Percentiles rank a stretch among this genome's conserved stretches.
These are phyloP conservation scores for Irpex sp. DNA, from an alignment of 1,284 basidiomycete genomes.

Conservation along the genomic window DNA sequence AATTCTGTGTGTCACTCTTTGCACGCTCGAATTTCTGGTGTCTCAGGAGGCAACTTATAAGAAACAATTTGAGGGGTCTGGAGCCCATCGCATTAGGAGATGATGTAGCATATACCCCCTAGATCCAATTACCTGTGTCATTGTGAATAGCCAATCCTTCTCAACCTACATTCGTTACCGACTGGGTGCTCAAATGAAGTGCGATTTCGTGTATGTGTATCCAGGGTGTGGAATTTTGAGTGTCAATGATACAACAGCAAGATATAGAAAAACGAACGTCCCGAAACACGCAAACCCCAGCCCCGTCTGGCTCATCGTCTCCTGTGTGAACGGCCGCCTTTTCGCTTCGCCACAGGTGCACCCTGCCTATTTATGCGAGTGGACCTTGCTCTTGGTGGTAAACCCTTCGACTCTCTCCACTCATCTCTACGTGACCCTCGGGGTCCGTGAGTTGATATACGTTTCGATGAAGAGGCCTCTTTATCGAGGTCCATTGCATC, in stretches of 20 bases:
- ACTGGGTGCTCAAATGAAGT: not conserved
- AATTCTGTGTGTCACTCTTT: not conserved
- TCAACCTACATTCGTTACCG: not conserved
- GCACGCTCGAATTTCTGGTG: not conserved
- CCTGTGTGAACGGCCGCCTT: conserved; percentile 65
- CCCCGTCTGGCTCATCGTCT: conserved; percentile 47
- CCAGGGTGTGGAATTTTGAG: not conserved
- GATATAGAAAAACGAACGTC: not conserved
- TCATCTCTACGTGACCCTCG: conserved; percentile 66
- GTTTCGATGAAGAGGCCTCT: conserved; percentile 28
- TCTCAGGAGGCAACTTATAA: not conserved
- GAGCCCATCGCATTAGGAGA: not conserved
- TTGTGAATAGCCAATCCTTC: not conserved
- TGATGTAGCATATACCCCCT: not conserved
- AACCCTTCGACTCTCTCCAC: conserved; percentile 73
- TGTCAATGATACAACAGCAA: not conserved
- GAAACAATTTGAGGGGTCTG: not conserved
- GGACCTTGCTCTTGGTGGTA: conserved; percentile 46
- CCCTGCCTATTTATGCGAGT: conserved; percentile 68
- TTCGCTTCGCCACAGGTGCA: conserved; percentile 50
- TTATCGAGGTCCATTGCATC: conserved; percentile 54
- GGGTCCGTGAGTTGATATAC: conserved; percentile 72
- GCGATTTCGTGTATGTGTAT: not conserved
- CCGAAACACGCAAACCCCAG: not conserved
- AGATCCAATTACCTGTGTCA: not conserved